A percentile compares a stretch with the other conserved stretches of the same genome.
These are phyloP conservation scores for Trametes pubescens DNA, from an alignment of 1,284 basidiomycete species.

Conservation along the genomic window DNA sequence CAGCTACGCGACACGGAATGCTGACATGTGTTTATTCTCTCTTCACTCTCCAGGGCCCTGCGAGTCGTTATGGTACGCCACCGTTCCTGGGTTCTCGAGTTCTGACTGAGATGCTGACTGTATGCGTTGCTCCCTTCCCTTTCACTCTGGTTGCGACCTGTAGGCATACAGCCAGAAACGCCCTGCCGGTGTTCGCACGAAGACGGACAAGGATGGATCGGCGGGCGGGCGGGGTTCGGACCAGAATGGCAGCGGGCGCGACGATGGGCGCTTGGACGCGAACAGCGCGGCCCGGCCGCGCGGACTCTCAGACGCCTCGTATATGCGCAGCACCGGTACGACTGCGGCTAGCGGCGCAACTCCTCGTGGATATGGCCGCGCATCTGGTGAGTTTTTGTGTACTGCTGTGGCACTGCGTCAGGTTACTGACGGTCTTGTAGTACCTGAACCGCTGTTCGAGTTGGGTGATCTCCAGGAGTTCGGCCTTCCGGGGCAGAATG, in stretches of 20 bases:
- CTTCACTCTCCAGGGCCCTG: conserved; percentile 36
- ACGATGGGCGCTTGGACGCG: conserved; percentile 33
- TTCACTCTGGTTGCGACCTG: conserved; percentile 12
- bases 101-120: conserved; percentile 17
- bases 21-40: conserved; percentile 18
- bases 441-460: conserved; percentile 20
- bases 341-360: conserved; percentile 16
- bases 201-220: conserved; percentile 56
- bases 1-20: background rate
- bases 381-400: conserved; percentile 2
- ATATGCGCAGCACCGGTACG: conserved; percentile 39
- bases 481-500: conserved; percentile 13
- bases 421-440: conserved; percentile 7
- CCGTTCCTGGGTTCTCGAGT: conserved; percentile 11
- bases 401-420: background rate
- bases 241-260: conserved; percentile 43
- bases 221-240: conserved; percentile 50
- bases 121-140: background rate
- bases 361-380: conserved; percentile 30
- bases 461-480: conserved; percentile 31
- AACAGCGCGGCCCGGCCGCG: conserved; percentile 52
- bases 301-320: conserved; percentile 57
- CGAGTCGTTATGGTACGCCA: conserved; percentile 46
- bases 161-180: conserved; percentile 60
- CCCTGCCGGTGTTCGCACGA: conserved; percentile 55